Evolutionary conservation across 2,329 filamentous ascomycete genomes (phyloP).

Genomic region (Stagonosporopsis rhizophila): DNA sequence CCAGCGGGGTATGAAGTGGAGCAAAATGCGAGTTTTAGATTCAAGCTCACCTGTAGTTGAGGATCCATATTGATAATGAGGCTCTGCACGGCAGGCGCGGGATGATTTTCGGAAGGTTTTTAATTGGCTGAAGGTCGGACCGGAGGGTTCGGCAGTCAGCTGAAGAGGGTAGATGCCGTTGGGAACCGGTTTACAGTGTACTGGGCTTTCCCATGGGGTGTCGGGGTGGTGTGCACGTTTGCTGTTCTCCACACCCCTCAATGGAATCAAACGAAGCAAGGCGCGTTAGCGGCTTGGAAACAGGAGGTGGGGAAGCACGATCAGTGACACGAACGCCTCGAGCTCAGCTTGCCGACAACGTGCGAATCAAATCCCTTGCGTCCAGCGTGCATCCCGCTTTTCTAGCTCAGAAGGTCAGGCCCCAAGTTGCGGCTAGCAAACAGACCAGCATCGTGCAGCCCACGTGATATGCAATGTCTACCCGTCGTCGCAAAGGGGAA

Average conservation of each 20-base stretch:
- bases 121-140: slow-evolving; percentile 24
- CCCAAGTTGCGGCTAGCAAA: slow-evolving; percentile 4
- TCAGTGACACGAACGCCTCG: slow-evolving; percentile 15
- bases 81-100: slow-evolving; percentile 8
- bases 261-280: slow-evolving; percentile 18
- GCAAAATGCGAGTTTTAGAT: not conserved
- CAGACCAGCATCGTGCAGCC: not conserved
- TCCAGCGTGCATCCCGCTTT: not conserved
- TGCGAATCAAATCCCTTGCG: slow-evolving; percentile 24
- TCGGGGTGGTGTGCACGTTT: slow-evolving; percentile 13
- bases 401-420: slow-evolving; percentile 2
- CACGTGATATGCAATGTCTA: slow-evolving; percentile 1
- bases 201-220: slow-evolving; percentile 21
- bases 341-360: slow-evolving; percentile 25
- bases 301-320: slow-evolving; percentile 17
- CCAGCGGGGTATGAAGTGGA: not conserved
- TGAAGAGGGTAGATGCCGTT: slow-evolving; percentile 5
- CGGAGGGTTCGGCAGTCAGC: slow-evolving; percentile 14
- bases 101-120: slow-evolving; percentile 20
- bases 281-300: slow-evolving; percentile 19
- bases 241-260: slow-evolving; percentile 9
- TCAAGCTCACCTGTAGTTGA: slow-evolving; percentile 18
- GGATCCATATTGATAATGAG: slow-evolving; percentile 19
- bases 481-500: not conserved
- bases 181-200: slow-evolving; percentile 2